Percentiles rank a stretch among this genome's conserved stretches.
phyloP scores from a whole-genome alignment of 1,284 basidiomycete genomes.

The Cutaneotrichosporon curvatum region DNA sequence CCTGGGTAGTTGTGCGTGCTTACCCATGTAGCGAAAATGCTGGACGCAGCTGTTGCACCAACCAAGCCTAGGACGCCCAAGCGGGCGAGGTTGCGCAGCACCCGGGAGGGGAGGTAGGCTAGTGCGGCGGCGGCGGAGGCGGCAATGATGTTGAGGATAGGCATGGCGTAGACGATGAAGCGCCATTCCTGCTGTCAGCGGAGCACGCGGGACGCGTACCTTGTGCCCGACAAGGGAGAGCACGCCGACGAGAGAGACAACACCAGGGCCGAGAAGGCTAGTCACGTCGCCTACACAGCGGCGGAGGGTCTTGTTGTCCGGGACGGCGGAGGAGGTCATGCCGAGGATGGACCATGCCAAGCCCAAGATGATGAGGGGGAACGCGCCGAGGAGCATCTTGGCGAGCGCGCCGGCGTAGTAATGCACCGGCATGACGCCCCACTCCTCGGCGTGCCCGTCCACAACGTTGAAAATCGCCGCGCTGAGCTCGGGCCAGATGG shows the following conservation, averaged over 20 bases:
- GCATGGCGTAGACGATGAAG: slow-evolving; percentile 82
- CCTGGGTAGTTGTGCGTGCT: slow-evolving; percentile 85
- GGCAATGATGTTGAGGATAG: slow-evolving; percentile 71
- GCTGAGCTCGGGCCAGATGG: slow-evolving; percentile 80
- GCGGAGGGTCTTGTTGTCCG: slow-evolving; percentile 7
- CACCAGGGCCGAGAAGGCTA: slow-evolving; percentile 44
- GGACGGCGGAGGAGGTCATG: neutral
- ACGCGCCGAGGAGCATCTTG: slow-evolving; percentile 63
- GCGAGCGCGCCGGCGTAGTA: slow-evolving; percentile 71
- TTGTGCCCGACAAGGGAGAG: slow-evolving; percentile 78
- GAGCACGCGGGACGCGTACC: slow-evolving; percentile 18
- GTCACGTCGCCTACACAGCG: slow-evolving; percentile 15
- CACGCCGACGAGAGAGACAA: slow-evolving; percentile 55
- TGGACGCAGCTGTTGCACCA: slow-evolving; percentile 52
- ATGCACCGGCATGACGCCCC: slow-evolving; percentile 76
- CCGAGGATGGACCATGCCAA: slow-evolving; percentile 42
- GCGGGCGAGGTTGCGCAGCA: slow-evolving; percentile 7
- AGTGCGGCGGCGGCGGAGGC: slow-evolving; percentile 52
- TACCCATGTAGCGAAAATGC: slow-evolving; percentile 53
- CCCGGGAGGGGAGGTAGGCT: slow-evolving; percentile 11
- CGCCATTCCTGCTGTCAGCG: slow-evolving; percentile 67
- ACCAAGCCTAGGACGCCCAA: slow-evolving; percentile 50
- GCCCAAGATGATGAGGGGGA: slow-evolving; percentile 57
- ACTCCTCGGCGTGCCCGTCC: slow-evolving; percentile 76
- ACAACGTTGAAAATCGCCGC: slow-evolving; percentile 80